Conservation (phyloP, 805 yeast genomes). For the Wickerhamomyces sydowiorum region DNA sequence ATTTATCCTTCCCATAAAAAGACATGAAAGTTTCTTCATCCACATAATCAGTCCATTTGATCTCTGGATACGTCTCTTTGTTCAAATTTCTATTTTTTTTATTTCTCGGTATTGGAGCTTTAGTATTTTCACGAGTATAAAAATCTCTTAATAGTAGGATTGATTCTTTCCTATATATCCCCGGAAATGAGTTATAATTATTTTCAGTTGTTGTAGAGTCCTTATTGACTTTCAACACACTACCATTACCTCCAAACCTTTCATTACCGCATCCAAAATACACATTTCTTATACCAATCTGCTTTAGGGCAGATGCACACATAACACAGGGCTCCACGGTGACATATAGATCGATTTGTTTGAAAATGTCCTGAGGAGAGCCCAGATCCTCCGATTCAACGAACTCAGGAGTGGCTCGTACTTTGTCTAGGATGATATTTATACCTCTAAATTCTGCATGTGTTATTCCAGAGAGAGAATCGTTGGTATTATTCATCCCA, state of each 20-base stretch:
- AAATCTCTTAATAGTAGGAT: slow-evolving; percentile 75
- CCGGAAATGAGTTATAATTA: slow-evolving; percentile 61
- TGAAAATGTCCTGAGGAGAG: slow-evolving; percentile 33
- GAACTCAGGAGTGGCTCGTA: slow-evolving; percentile 17
- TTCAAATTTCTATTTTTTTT: slow-evolving; percentile 66
- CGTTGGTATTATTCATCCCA: slow-evolving; percentile 85
- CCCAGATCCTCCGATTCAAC: slow-evolving; percentile 11
- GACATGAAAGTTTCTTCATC: slow-evolving; percentile 41
- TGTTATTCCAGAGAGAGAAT: slow-evolving; percentile 76
- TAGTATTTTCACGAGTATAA: slow-evolving; percentile 77
- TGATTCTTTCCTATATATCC: slow-evolving; percentile 75
- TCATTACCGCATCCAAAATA: slow-evolving; percentile 93
- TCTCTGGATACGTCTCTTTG: slow-evolving; percentile 48
- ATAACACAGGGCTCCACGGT: slow-evolving; percentile 97
- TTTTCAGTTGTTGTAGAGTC: slow-evolving; percentile 30
- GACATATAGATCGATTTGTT: slow-evolving; percentile 69
- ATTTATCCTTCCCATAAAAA: slow-evolving; percentile 28
- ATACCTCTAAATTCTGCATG: slow-evolving; percentile 93
- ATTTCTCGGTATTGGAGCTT: slow-evolving; percentile 75
- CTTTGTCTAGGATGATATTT: slow-evolving; percentile 37
- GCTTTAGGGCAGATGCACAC: slow-evolving; percentile 93
- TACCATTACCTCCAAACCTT: slow-evolving; percentile 94
- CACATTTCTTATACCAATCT: slow-evolving; percentile 65
- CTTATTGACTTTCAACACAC: slow-evolving; percentile 58
- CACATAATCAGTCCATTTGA: slow-evolving; percentile 53